These are phyloP conservation scores for Rhodomyrtus psidioides DNA, from an alignment of 441 rosid genomes.

Conservation along the genomic window DNA sequence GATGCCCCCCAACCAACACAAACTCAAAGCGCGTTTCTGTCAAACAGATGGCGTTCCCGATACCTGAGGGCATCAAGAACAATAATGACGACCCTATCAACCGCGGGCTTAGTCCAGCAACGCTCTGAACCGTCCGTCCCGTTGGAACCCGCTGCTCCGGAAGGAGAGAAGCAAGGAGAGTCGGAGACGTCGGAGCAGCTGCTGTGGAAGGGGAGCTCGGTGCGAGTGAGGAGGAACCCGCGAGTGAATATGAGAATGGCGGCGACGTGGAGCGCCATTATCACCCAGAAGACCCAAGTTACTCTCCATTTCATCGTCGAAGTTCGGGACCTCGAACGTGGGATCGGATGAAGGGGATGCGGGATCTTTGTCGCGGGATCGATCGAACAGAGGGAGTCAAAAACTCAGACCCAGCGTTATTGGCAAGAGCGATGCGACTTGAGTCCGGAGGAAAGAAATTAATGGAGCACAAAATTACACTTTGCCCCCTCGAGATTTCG, in stretches of 20 bases:
- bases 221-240: conserved; percentile 91
- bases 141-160: background rate
- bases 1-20: background rate
- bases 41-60: background rate
- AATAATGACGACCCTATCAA: conserved; percentile 69
- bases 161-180: conserved; percentile 48
- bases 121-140: background rate
- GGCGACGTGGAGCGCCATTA: conserved; percentile 39
- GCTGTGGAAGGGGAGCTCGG: conserved; percentile 81
- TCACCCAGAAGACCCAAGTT: conserved; percentile 9
- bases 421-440: background rate
- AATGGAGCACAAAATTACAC: background rate
- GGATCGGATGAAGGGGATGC: background rate
- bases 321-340: background rate
- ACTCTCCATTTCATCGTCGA: conserved; percentile 12
- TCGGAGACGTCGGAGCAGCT: conserved; percentile 55
- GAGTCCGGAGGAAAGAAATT: background rate
- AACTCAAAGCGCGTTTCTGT: background rate
- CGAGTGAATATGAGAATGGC: conserved; percentile 69
- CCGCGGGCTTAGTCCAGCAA: conserved; percentile 75
- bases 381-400: background rate
- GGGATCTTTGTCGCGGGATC: background rate
- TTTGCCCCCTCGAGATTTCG: background rate
- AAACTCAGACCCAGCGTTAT: background rate
- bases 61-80: conserved; percentile 90